These are phyloP conservation scores for Periglandula ipomoeae DNA, from an alignment of 2,329 filamentous ascomycete species.

Conservation along the genomic window DNA sequence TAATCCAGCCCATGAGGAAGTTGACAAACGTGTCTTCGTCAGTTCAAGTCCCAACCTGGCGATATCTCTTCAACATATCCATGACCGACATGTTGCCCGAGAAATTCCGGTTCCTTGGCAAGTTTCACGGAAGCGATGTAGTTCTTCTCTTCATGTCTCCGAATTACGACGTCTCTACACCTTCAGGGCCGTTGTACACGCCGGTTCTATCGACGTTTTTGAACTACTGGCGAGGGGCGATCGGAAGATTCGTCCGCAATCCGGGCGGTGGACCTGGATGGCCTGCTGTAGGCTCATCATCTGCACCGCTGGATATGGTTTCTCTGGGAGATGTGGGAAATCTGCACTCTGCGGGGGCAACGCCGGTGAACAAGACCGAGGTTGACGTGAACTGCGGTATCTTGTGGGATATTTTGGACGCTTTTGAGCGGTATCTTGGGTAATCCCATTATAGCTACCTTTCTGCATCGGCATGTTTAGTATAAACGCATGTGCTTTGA, in stretches of 20 bases:
- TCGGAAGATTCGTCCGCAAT: slow-evolving; percentile 16
- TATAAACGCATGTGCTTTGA: too few species aligned
- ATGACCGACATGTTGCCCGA: slow-evolving; percentile 12
- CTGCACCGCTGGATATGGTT: slow-evolving; percentile 13
- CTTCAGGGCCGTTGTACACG: slow-evolving; percentile 5
- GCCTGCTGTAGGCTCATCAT: slow-evolving; percentile 15
- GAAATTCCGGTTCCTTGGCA: slow-evolving; percentile 15
- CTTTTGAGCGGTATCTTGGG: too few species aligned
- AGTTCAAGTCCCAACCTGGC: slow-evolving; percentile 15
- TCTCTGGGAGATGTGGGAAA: slow-evolving; percentile 13
- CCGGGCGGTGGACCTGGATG: slow-evolving; percentile 17
- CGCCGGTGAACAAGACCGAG: slow-evolving; percentile 10
- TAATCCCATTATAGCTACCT: too few species aligned
- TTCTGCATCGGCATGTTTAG: too few species aligned
- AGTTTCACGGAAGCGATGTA: slow-evolving; percentile 19
- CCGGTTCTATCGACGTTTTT: slow-evolving; percentile 15
- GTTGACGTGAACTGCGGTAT: slow-evolving; percentile 14
- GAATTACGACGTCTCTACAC: slow-evolving; percentile 8
- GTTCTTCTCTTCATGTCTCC: slow-evolving; percentile 15
- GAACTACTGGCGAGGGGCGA: slow-evolving; percentile 15
- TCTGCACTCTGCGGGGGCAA: slow-evolving; percentile 6
- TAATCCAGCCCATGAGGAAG: slow-evolving; percentile 15
- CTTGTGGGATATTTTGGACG: slow-evolving; percentile 9
- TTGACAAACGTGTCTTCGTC: slow-evolving; percentile 14
- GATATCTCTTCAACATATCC: slow-evolving; percentile 19